Conservation (phyloP, 2,329 filamentous ascomycete genomes). For the Penicillium sp. region DNA sequence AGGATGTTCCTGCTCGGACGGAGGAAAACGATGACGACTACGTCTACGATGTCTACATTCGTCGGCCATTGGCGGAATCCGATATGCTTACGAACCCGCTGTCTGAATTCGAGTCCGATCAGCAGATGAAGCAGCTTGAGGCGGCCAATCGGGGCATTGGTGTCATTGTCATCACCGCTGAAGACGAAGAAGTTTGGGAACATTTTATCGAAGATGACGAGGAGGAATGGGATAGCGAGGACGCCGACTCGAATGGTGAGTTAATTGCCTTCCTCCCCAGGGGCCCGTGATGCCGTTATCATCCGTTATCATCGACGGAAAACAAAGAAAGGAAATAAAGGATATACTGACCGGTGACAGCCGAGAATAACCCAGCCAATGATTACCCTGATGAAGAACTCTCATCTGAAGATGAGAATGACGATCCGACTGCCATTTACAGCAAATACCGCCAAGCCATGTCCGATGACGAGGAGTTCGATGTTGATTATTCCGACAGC, state of each 20-base stretch:
- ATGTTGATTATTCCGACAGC: slow-evolving; percentile 35
- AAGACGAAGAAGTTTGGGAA: slow-evolving; percentile 54
- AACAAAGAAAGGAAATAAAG: not conserved
- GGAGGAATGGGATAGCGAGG: slow-evolving; percentile 56
- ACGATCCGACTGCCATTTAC: slow-evolving; percentile 37
- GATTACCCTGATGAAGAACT: slow-evolving; percentile 51
- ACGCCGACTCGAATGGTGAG: slow-evolving; percentile 59
- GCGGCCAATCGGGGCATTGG: slow-evolving; percentile 36
- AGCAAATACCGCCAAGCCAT: slow-evolving; percentile 38
- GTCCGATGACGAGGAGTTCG: slow-evolving; percentile 46
- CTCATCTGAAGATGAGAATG: slow-evolving; percentile 46
- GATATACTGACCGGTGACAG: slow-evolving; percentile 24
- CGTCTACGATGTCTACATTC: slow-evolving; percentile 60
- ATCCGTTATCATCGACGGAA: no score
- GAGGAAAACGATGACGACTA: slow-evolving; percentile 51
- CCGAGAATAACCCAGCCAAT: slow-evolving; percentile 49
- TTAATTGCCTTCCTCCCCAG: not conserved
- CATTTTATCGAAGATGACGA: slow-evolving; percentile 52
- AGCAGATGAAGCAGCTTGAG: slow-evolving; percentile 29
- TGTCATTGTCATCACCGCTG: slow-evolving; percentile 40
- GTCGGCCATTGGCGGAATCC: slow-evolving; percentile 40
- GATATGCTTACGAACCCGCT: slow-evolving; percentile 35
- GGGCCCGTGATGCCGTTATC: no score
- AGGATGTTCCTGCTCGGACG: slow-evolving; percentile 23
- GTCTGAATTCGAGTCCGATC: slow-evolving; percentile 26